phyloP scores from a whole-genome alignment of 139 green algal species.

The Chlorella sp. region DNA sequence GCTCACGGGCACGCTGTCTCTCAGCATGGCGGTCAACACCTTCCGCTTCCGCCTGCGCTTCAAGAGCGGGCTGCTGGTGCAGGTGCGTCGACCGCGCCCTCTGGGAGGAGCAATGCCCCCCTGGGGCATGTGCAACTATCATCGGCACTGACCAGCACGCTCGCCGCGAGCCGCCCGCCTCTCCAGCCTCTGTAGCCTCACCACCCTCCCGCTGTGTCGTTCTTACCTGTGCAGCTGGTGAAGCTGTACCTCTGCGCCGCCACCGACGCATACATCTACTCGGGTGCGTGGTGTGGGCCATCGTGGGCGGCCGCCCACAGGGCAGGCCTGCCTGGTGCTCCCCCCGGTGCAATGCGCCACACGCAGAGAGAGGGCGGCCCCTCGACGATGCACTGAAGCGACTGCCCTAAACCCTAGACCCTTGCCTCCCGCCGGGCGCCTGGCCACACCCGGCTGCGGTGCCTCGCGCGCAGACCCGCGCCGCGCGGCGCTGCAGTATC shows the following conservation, averaged over 20 bases:
- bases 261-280: background rate
- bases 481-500: background rate
- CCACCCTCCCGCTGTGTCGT: too few species aligned
- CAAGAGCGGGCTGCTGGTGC: too few species aligned
- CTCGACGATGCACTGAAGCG: too few species aligned
- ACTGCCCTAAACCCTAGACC: background rate
- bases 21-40: slow-evolving; percentile 1
- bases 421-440: background rate
- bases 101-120: too few species aligned
- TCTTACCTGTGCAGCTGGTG: slow-evolving; percentile 27
- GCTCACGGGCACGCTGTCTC: slow-evolving; percentile 1
- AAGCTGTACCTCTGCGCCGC: slow-evolving; percentile 14
- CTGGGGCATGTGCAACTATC: too few species aligned
- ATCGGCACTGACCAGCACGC: too few species aligned
- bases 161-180: too few species aligned
- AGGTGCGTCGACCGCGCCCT: too few species aligned
- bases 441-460: background rate
- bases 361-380: background rate
- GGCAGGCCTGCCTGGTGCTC: background rate
- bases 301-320: background rate
- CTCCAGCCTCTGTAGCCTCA: too few species aligned
- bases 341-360: background rate
- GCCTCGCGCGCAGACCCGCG: background rate
- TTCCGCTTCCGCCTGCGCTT: slow-evolving; percentile 25
- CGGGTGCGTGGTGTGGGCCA: background rate